Evolutionary conservation across 192 early-diverging fungal genomes (phyloP).

Genomic region (Jimgerdemannia lactiflua): DNA sequence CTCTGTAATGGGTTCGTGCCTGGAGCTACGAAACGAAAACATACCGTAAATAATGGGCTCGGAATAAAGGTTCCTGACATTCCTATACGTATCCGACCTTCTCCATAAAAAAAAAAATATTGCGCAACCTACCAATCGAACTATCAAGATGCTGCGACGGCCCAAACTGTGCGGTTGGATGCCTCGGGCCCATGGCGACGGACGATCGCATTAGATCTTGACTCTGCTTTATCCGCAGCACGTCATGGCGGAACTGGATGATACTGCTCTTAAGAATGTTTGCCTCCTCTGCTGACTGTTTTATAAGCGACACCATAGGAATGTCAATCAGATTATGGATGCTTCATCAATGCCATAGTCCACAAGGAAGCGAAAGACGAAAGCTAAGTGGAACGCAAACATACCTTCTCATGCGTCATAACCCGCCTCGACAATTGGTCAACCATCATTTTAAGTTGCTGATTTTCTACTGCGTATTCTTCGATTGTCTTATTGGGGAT

Average conservation of each 20-base stretch:
- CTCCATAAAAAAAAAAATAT: neutral
- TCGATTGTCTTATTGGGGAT: constrained; percentile 51
- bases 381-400: neutral
- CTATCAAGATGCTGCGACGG: neutral
- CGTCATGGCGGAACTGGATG: constrained; percentile 66
- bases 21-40: constrained; percentile 4
- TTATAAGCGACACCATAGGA: neutral
- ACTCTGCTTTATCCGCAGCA: constrained; percentile 48
- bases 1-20: neutral
- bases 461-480: constrained; percentile 66
- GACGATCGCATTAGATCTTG: constrained; percentile 36
- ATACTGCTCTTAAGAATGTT: constrained; percentile 59
- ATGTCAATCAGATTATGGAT: neutral
- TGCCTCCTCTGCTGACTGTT: constrained; percentile 57
- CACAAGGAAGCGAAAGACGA: neutral
- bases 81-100: neutral
- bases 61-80: neutral
- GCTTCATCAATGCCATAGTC: too few species aligned
- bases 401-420: constrained; percentile 52
- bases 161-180: neutral
- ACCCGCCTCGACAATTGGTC: constrained; percentile 57
- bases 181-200: neutral
- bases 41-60: neutral
- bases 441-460: constrained; percentile 58
- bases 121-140: constrained; percentile 1